Conservation (phyloP, 306 rosid species). For the Begonia loranthoides region DNA sequence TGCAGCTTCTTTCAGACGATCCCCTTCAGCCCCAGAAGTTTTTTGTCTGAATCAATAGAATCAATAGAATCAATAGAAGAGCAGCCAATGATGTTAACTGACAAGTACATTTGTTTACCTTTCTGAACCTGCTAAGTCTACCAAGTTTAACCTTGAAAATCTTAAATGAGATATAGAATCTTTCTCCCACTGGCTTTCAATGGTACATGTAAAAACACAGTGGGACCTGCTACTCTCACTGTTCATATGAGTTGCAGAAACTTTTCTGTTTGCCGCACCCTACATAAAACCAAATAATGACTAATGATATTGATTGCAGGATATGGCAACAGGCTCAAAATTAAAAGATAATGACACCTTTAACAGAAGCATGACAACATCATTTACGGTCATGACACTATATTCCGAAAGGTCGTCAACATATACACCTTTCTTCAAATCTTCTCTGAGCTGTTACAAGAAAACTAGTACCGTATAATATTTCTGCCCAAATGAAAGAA, state of each 20-base stretch:
- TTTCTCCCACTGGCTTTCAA: slow-evolving; percentile 89
- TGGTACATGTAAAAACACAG: slow-evolving; percentile 87
- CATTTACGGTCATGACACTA: slow-evolving; percentile 53
- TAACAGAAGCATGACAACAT: slow-evolving; percentile 71
- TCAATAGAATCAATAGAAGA: too few species aligned
- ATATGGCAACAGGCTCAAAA: not conserved
- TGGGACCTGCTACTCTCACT: slow-evolving; percentile 93
- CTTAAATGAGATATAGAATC: slow-evolving; percentile 78
- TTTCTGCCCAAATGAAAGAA: slow-evolving; percentile 2
- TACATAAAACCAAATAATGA: slow-evolving; percentile 16
- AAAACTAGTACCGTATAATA: slow-evolving; percentile 7
- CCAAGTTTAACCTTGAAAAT: slow-evolving; percentile 90
- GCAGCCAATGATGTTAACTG: too few species aligned
- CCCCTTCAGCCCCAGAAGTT: slow-evolving; percentile 93
- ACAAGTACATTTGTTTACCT: slow-evolving; percentile 28
- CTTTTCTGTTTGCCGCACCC: slow-evolving; percentile 92
- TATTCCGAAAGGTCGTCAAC: slow-evolving; percentile 84
- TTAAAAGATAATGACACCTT: slow-evolving; percentile 35
- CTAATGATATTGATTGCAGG: not conserved
- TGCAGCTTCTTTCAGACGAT: slow-evolving; percentile 89
- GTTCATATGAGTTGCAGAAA: slow-evolving; percentile 91
- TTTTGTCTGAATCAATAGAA: slow-evolving; percentile 57
- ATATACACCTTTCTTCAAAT: slow-evolving; percentile 88
- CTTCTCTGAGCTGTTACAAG: slow-evolving; percentile 80
- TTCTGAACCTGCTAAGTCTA: slow-evolving; percentile 95